phyloP scores from a whole-genome alignment of 2,329 filamentous ascomycete genomes.

The Hymenoscyphus albidus region DNA sequence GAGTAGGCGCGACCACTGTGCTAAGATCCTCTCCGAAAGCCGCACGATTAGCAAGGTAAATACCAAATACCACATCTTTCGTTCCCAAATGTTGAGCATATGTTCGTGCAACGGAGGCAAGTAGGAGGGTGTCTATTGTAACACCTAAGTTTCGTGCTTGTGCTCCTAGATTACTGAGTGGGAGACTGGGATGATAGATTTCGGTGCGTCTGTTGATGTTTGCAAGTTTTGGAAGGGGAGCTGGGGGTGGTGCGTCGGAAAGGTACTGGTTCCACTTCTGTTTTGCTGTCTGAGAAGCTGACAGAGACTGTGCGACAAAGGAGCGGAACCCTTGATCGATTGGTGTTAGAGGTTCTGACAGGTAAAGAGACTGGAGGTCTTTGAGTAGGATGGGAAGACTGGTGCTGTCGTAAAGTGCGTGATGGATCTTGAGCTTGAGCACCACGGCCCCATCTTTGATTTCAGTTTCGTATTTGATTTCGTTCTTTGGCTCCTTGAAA shows the following conservation, averaged over 20 bases:
- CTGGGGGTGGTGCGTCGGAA: background rate
- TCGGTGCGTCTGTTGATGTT: slow-evolving; percentile 24
- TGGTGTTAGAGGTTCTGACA: slow-evolving; percentile 16
- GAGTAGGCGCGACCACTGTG: slow-evolving; percentile 59
- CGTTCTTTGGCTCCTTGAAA: slow-evolving; percentile 39
- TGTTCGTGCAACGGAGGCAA: slow-evolving; percentile 63
- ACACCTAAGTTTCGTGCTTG: slow-evolving; percentile 51
- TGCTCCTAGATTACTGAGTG: slow-evolving; percentile 42
- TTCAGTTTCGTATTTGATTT: slow-evolving; percentile 31
- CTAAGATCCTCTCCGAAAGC: slow-evolving; percentile 48
- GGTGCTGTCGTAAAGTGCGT: slow-evolving; percentile 84
- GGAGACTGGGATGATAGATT: slow-evolving; percentile 46
- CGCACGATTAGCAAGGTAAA: slow-evolving; percentile 79
- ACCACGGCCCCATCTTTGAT: background rate
- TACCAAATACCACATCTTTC: slow-evolving; percentile 59
- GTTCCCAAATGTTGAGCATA: slow-evolving; percentile 10
- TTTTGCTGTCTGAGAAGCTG: slow-evolving; percentile 35
- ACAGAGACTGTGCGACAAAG: slow-evolving; percentile 41
- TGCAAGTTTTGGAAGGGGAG: slow-evolving; percentile 34
- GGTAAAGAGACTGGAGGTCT: slow-evolving; percentile 45
- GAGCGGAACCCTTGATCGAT: slow-evolving; percentile 19
- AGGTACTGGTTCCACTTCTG: slow-evolving; percentile 42
- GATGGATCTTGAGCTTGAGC: slow-evolving; percentile 63
- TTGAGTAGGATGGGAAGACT: slow-evolving; percentile 65
- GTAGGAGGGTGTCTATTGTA: slow-evolving; percentile 69